Percentiles rank a stretch among this genome's conserved stretches.
phyloP scores from a whole-genome alignment of 768 basidiomycete genomes.

The Gelatoporia subvermispora region DNA sequence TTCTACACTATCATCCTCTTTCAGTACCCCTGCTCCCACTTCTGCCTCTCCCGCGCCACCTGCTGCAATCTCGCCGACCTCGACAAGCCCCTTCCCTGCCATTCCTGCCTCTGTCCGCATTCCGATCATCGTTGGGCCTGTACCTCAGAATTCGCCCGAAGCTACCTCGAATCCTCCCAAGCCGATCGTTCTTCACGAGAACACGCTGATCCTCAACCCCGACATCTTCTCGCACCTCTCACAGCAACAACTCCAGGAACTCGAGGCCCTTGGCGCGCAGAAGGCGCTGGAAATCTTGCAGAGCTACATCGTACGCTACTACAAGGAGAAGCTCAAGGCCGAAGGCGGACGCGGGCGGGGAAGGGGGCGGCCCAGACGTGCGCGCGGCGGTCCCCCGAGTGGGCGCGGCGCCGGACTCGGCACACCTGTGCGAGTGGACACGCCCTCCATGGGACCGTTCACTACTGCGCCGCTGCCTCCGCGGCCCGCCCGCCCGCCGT shows the following conservation, averaged over 20 bases:
- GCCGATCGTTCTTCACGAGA: constrained; percentile 80
- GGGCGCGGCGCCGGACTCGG: constrained; percentile 30
- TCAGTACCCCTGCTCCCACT: constrained; percentile 7
- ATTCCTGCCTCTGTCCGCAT: constrained; percentile 50
- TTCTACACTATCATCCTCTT: constrained; percentile 1
- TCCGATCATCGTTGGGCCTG: constrained; percentile 73
- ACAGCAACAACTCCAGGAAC: constrained; percentile 62
- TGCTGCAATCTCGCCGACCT: constrained; percentile 12
- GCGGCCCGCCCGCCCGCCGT: constrained; percentile 16
- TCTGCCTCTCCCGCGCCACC: constrained; percentile 14
- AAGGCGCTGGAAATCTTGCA: constrained; percentile 80
- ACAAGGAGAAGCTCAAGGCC: constrained; percentile 67
- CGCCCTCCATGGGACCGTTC: constrained; percentile 31
- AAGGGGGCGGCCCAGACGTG: constrained; percentile 37
- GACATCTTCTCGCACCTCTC: constrained; percentile 77
- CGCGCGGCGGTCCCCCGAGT: constrained; percentile 28
- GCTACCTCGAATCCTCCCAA: constrained; percentile 29
- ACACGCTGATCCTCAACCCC: constrained; percentile 80
- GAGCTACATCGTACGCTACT: constrained; percentile 75
- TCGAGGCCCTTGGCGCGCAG: constrained; percentile 78
- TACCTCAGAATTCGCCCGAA: constrained; percentile 46
- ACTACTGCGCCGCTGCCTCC: constrained; percentile 40
- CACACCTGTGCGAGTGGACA: constrained; percentile 9
- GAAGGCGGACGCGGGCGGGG: constrained; percentile 29
- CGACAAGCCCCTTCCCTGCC: constrained; percentile 20